A percentile compares a stretch with the other conserved stretches of the same genome.
Conservation (phyloP, 2,329 filamentous ascomycete species). For the Paraphoma sp. region DNA sequence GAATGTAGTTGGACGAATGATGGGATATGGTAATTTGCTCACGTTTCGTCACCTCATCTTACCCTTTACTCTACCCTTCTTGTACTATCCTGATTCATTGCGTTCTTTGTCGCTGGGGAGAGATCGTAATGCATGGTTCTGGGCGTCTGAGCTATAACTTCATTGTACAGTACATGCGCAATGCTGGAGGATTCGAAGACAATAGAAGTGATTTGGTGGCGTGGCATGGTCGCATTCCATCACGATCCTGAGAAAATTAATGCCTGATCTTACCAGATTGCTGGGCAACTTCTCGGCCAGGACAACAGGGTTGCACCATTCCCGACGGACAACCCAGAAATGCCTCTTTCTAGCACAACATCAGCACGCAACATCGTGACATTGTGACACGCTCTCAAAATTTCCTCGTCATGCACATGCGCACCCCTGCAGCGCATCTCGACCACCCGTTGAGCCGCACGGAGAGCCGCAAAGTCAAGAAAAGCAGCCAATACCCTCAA, state of each 20-base stretch:
- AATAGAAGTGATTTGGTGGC: constrained; percentile 1
- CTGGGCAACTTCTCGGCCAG: not conserved
- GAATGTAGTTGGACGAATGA: constrained; percentile 11
- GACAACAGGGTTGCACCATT: not conserved
- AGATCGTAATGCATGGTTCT: constrained; percentile 9
- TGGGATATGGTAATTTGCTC: constrained; percentile 20
- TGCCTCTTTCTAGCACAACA: not conserved
- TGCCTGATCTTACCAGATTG: not conserved
- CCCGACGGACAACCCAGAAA: not conserved
- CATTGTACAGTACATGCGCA: constrained; percentile 8
- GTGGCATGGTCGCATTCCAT: not conserved
- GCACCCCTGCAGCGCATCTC: constrained; percentile 9
- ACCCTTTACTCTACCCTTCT: constrained; percentile 11
- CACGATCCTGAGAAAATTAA: not conserved
- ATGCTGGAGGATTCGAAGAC: not conserved
- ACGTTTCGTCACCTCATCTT: not conserved
- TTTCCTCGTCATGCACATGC: constrained; percentile 4
- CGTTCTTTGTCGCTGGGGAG: constrained; percentile 1
- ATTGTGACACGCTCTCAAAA: not conserved
- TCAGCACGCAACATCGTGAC: constrained; percentile 1
- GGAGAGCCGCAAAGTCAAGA: constrained; percentile 1
- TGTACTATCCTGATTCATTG: constrained; percentile 10
- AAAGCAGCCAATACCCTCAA: constrained; percentile 20
- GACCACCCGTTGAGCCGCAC: constrained; percentile 22
- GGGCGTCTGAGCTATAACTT: constrained; percentile 4